These are phyloP conservation scores for Fusarium nematophilum DNA, from an alignment of 2,329 filamentous ascomycete species.

Conservation along the genomic window DNA sequence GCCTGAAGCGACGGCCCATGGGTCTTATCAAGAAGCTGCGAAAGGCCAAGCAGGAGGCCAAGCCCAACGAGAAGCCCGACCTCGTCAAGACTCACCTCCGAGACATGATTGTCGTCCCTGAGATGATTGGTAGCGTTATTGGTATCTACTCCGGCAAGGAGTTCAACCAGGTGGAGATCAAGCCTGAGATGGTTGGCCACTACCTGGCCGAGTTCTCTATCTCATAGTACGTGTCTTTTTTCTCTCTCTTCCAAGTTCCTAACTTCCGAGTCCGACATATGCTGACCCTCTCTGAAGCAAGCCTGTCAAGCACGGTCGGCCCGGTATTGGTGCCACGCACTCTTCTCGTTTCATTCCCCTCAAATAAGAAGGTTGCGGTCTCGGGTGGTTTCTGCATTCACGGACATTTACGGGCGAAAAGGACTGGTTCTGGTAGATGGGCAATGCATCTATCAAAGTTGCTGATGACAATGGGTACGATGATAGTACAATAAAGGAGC, in stretches of 20 bases:
- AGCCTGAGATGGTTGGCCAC: conserved; percentile 99
- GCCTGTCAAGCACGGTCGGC: conserved; percentile 99
- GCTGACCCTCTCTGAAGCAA: conserved; percentile 77
- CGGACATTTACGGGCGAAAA: conserved; percentile 67
- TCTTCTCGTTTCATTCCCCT: conserved; percentile 99
- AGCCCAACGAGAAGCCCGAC: conserved; percentile 99
- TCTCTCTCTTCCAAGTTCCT: neutral
- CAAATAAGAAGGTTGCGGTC: conserved; percentile 83
- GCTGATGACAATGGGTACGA: conserved; percentile 59
- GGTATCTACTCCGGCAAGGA: conserved; percentile 99
- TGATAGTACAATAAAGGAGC: conserved; percentile 57
- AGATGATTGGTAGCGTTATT: conserved; percentile 99
- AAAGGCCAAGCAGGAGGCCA: conserved; percentile 98
- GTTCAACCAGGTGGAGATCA: conserved; percentile 99
- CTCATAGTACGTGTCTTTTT: conserved; percentile 83
- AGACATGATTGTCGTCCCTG: conserved; percentile 99
- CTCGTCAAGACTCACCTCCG: conserved; percentile 99
- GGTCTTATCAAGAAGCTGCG: conserved; percentile 99
- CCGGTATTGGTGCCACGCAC: conserved; percentile 99
- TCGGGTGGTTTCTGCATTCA: conserved; percentile 68
- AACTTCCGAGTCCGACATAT: neutral
- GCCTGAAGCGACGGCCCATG: conserved; percentile 99
- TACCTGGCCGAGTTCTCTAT: conserved; percentile 99
- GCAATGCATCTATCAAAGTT: conserved; percentile 57
- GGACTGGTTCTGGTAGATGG: conserved; percentile 65